Conservation (phyloP, 345 rosid genomes). For the Syzygium grande region DNA sequence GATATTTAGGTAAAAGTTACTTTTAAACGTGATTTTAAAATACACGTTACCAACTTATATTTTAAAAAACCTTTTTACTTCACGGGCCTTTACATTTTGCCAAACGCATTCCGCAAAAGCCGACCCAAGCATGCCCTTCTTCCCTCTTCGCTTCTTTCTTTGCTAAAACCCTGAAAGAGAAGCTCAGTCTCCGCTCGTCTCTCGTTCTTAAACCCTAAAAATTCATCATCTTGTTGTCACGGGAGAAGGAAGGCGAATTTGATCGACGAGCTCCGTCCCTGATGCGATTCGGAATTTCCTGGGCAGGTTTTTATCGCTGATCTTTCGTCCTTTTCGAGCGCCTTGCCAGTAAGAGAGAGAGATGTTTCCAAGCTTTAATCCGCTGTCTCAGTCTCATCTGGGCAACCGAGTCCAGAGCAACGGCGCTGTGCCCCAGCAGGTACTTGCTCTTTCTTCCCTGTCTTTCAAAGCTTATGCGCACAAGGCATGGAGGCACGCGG, state of each 20-base stretch:
- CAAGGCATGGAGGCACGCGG: neutral
- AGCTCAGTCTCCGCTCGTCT: neutral
- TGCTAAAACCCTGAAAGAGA: neutral
- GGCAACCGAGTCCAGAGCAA: neutral
- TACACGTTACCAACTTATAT: too few species aligned
- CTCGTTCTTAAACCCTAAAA: neutral
- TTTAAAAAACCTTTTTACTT: too few species aligned
- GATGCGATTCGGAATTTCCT: neutral
- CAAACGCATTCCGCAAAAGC: too few species aligned
- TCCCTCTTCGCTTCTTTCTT: neutral
- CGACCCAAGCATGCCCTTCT: neutral
- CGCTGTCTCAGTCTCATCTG: neutral
- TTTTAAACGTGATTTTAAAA: too few species aligned
- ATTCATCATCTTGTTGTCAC: neutral
- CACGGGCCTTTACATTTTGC: too few species aligned
- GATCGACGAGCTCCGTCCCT: neutral
- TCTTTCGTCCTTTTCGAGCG: neutral
- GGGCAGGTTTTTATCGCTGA: neutral
- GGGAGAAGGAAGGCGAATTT: neutral
- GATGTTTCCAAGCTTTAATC: constrained; percentile 5
- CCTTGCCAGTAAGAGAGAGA: neutral
- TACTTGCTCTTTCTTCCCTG: neutral
- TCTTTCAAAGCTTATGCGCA: neutral
- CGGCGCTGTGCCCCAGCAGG: constrained; percentile 3
- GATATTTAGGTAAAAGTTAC: too few species aligned